Evolutionary conservation across 257 asterid species (phyloP).

Genomic region (Coffea eugenioides): DNA sequence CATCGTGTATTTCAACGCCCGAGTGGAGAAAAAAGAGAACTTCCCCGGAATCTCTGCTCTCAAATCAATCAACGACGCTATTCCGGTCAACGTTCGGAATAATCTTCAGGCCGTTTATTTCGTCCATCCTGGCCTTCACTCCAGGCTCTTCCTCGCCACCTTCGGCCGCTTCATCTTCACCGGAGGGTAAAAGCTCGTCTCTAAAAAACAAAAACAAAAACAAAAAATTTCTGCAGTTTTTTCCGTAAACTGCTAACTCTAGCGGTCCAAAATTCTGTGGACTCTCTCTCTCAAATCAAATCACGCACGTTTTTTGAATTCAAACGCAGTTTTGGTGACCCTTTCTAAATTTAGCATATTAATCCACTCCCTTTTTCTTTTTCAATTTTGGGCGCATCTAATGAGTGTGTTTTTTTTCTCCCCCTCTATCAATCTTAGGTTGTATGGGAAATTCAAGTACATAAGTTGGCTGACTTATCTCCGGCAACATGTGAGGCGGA

Average conservation of each 20-base stretch:
- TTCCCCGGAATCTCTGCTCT: slow-evolving; percentile 69
- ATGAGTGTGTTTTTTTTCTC: background rate
- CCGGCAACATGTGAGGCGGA: slow-evolving; percentile 71
- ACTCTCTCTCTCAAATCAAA: no score
- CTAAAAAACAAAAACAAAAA: background rate
- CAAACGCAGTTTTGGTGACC: no score
- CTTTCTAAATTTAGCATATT: no score
- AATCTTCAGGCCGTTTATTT: slow-evolving; percentile 63
- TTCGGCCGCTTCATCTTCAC: slow-evolving; percentile 69
- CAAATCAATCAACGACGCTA: slow-evolving; percentile 55
- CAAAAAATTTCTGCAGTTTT: background rate
- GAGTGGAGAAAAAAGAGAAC: slow-evolving; percentile 54
- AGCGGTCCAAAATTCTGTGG: background rate
- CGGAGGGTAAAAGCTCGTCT: slow-evolving; percentile 40
- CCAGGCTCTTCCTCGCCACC: slow-evolving; percentile 84
- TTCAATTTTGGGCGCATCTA: no score
- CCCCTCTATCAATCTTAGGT: slow-evolving; percentile 21
- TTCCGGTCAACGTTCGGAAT: slow-evolving; percentile 49
- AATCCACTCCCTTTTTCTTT: no score
- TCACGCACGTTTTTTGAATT: no score
- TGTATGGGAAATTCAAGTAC: slow-evolving; percentile 69
- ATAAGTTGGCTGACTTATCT: slow-evolving; percentile 64
- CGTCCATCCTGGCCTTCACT: slow-evolving; percentile 78
- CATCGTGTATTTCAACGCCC: slow-evolving; percentile 71
- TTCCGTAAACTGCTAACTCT: background rate